Evolutionary conservation across 2,329 filamentous ascomycete species (phyloP).

Genomic region (Exophiala mesophila): DNA sequence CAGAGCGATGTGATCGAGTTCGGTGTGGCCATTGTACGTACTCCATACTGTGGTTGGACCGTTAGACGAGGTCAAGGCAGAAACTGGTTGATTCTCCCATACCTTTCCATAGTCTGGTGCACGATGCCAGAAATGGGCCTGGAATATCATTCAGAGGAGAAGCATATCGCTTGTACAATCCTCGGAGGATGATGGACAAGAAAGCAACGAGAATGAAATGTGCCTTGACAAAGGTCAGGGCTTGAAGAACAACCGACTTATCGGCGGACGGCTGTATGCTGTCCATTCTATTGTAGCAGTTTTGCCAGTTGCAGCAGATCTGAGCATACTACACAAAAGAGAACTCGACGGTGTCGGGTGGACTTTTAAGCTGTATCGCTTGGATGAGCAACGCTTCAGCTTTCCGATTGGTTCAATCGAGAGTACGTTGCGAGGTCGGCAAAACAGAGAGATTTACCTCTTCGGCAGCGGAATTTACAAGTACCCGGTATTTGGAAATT

Average conservation of each 20-base stretch:
- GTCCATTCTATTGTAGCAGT: no score
- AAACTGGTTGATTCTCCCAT: not conserved
- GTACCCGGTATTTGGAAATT: no score
- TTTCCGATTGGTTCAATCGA: no score
- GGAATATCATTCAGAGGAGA: conserved; percentile 38
- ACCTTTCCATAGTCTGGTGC: conserved; percentile 36
- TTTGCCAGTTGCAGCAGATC: no score
- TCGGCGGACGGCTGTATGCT: conserved; percentile 1
- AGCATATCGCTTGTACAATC: conserved; percentile 41
- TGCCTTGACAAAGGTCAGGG: conserved; percentile 13
- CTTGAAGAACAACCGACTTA: conserved; percentile 11
- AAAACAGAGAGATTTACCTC: no score
- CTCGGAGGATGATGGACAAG: conserved; percentile 10
- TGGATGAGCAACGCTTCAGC: no score
- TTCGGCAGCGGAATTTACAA: no score
- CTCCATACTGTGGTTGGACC: conserved; percentile 30
- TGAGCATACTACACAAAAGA: no score
- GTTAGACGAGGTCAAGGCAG: not conserved
- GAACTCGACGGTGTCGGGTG: no score
- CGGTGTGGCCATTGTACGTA: conserved; percentile 36
- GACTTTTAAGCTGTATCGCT: no score
- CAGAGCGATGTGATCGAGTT: conserved; percentile 34
- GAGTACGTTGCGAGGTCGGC: no score
- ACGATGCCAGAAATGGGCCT: conserved; percentile 38
- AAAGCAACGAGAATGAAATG: conserved; percentile 16